Conservation (phyloP, 2,329 filamentous ascomycete species). For the Amphichorda felina region DNA sequence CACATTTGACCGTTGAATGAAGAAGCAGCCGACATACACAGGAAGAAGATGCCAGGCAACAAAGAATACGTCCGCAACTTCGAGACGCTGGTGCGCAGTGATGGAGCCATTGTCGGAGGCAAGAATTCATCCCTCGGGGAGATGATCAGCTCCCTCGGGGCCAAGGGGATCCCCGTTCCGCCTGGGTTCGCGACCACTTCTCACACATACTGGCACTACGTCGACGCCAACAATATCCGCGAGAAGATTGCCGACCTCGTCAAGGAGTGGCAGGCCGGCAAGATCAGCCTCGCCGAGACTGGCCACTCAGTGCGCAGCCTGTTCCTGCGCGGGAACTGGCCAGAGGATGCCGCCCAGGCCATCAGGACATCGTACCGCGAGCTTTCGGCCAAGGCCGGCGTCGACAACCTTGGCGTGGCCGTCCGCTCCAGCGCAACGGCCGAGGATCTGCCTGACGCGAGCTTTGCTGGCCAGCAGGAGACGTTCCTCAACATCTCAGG, state of each 20-base stretch:
- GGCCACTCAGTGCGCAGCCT: conserved; percentile 15
- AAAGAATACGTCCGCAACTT: too few species aligned
- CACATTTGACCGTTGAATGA: too few species aligned
- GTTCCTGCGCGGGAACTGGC: conserved; percentile 19
- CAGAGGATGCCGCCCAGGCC: conserved; percentile 11
- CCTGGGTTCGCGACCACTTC: conserved; percentile 22
- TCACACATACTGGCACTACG: conserved; percentile 18
- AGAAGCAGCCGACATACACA: too few species aligned
- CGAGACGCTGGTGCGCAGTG: too few species aligned
- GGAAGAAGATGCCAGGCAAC: too few species aligned
- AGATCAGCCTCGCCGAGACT: conserved; percentile 15
- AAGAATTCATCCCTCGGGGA: conserved; percentile 25
- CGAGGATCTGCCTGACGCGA: conserved; percentile 24
- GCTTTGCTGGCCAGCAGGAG: conserved; percentile 25
- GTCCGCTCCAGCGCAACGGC: conserved; percentile 25
- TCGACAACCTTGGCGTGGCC: conserved; percentile 17
- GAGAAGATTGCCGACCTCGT: conserved; percentile 14
- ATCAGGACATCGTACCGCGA: conserved; percentile 16
- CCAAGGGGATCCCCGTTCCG: conserved; percentile 17
- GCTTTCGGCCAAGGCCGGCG: conserved; percentile 10
- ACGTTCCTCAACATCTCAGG: conserved; percentile 22
- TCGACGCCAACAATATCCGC: conserved; percentile 18
- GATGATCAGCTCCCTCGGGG: conserved; percentile 18
- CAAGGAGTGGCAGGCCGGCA: conserved; percentile 15
- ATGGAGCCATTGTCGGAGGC: conserved; percentile 19